Percentiles rank a stretch among this genome's conserved stretches.
phyloP scores from a whole-genome alignment of 2,329 filamentous ascomycete genomes.

The Stagonosporopsis rhizophila region DNA sequence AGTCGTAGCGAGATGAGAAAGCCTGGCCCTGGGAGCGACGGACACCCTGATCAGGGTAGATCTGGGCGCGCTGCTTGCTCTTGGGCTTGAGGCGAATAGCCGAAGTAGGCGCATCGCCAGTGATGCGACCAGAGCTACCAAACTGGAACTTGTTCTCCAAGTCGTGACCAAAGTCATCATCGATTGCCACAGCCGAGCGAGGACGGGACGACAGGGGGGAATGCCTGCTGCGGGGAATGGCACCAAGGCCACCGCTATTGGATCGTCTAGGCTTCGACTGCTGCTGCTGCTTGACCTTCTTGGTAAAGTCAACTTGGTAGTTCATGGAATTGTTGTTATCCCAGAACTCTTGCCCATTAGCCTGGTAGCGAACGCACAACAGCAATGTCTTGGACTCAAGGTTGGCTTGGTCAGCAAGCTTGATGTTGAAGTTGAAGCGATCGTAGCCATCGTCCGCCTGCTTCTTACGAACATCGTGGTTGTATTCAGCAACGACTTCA shows the following conservation, averaged over 20 bases:
- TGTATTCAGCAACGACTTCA: constrained; percentile 88
- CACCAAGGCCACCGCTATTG: constrained; percentile 57
- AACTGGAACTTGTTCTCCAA: constrained; percentile 58
- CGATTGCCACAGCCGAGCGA: constrained; percentile 61
- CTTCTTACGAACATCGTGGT: constrained; percentile 75
- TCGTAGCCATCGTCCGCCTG: constrained; percentile 75
- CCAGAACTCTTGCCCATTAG: constrained; percentile 88
- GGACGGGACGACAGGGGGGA: constrained; percentile 56
- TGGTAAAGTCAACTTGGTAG: constrained; percentile 92
- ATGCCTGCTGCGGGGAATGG: constrained; percentile 58
- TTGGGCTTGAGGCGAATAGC: constrained; percentile 74
- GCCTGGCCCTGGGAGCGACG: constrained; percentile 65
- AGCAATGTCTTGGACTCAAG: constrained; percentile 92
- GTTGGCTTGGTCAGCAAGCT: constrained; percentile 87
- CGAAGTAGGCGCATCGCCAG: constrained; percentile 65
- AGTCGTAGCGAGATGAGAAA: constrained; percentile 95
- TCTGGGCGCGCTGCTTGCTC: constrained; percentile 63
- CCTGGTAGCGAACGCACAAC: constrained; percentile 87
- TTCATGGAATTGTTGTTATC: constrained; percentile 90
- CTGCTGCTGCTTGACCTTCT: constrained; percentile 70
- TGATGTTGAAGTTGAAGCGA: constrained; percentile 93
- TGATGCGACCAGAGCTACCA: constrained; percentile 46
- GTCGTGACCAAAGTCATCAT: constrained; percentile 73
- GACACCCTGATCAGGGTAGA: constrained; percentile 65
- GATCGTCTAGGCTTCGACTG: constrained; percentile 50